phyloP scores from a whole-genome alignment of 345 rosid species.

The Syzygium oleosum region DNA sequence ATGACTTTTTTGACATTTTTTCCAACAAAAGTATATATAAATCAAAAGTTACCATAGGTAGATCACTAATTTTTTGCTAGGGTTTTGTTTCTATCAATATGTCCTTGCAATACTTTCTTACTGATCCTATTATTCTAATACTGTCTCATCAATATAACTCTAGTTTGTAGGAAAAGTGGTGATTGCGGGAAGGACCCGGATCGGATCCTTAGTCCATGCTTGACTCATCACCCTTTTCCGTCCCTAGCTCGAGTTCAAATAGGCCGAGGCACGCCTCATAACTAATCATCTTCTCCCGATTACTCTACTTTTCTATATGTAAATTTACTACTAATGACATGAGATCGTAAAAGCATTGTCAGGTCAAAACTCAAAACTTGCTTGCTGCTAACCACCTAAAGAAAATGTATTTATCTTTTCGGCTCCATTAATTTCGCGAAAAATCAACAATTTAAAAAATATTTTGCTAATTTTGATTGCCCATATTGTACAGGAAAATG shows the following conservation, averaged over 20 bases:
- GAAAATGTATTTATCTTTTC: neutral
- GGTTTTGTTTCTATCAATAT: neutral
- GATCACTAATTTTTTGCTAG: neutral
- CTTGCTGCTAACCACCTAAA: neutral
- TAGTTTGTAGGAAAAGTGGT: neutral
- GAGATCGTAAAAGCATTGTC: neutral
- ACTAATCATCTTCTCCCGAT: neutral
- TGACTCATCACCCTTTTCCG: neutral
- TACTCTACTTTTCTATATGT: neutral
- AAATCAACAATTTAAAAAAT: neutral
- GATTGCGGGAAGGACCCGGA: neutral
- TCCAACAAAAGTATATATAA: neutral
- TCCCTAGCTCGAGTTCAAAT: neutral
- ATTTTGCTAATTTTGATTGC: neutral
- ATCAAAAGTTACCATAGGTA: neutral
- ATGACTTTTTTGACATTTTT: too few species aligned
- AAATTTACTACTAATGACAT: neutral
- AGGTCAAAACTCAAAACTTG: neutral
- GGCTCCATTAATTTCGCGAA: accelerated
- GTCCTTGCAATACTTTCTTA: neutral
- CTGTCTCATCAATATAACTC: neutral
- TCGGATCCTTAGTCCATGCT: neutral
- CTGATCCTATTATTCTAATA: neutral
- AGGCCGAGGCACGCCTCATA: neutral
- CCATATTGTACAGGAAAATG: neutral